A percentile compares a stretch with the other conserved stretches of the same genome.
These are phyloP conservation scores for Candida albicans DNA, from an alignment of 1,139 yeast species.

Conservation along the genomic window DNA sequence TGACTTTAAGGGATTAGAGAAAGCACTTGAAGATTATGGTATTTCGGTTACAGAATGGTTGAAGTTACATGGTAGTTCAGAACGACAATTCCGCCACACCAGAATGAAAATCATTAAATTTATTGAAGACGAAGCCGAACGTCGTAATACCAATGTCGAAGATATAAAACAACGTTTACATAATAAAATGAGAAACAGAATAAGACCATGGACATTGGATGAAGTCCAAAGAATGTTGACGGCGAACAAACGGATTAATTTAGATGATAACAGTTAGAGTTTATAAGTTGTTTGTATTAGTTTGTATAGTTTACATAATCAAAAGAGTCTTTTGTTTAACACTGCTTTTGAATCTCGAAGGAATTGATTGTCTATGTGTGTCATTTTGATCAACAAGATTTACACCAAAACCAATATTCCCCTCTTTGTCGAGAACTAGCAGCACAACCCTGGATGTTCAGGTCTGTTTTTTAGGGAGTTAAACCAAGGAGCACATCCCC, in stretches of 20 bases:
- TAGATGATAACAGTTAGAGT: slow-evolving; percentile 21
- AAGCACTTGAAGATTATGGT: slow-evolving; percentile 27
- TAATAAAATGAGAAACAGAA: slow-evolving; percentile 33
- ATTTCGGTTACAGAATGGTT: slow-evolving; percentile 38
- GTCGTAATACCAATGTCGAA: slow-evolving; percentile 25
- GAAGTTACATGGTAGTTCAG: slow-evolving; percentile 36
- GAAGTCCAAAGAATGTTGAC: slow-evolving; percentile 42
- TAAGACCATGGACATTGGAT: slow-evolving; percentile 39
- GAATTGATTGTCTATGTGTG: too few relatives aligned
- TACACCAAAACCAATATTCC: too few relatives aligned
- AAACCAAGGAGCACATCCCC: too few relatives aligned
- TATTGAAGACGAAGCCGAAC: slow-evolving; percentile 33
- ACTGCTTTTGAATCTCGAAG: too few relatives aligned
- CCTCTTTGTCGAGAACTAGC: too few relatives aligned
- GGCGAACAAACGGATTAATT: slow-evolving; percentile 30
- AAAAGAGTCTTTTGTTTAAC: too few relatives aligned
- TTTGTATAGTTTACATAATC: neutral
- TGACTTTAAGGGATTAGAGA: slow-evolving; percentile 34
- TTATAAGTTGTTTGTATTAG: neutral
- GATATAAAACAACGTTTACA: slow-evolving; percentile 32
- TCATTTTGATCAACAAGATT: too few relatives aligned
- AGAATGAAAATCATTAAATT: slow-evolving; percentile 35
- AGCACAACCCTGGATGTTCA: too few relatives aligned
- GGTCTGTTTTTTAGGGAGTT: too few relatives aligned
- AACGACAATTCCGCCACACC: slow-evolving; percentile 37